A percentile compares a stretch with the other conserved stretches of the same genome.
These are phyloP conservation scores for Acidomyces sp. DNA, from an alignment of 495 filamentous ascomycete species.

Conservation along the genomic window DNA sequence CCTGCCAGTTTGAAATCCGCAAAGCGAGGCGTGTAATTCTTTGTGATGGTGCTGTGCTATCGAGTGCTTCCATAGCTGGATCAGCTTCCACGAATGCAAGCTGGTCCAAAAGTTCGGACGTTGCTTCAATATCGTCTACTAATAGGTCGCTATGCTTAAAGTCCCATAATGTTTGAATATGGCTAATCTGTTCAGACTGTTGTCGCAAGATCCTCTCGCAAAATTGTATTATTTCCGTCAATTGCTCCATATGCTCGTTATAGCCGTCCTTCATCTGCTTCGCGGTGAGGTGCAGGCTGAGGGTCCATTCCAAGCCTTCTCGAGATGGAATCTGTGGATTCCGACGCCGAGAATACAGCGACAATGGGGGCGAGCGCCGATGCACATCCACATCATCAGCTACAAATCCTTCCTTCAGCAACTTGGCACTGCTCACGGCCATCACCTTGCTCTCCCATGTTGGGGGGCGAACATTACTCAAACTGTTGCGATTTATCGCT, in stretches of 20 bases:
- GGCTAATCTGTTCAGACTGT: too few species aligned
- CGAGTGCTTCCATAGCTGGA: too few species aligned
- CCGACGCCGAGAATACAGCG: conserved; percentile 10
- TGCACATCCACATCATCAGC: conserved; percentile 4
- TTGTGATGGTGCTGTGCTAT: not conserved
- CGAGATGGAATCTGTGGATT: not conserved
- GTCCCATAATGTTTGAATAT: too few species aligned
- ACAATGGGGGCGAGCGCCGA: not conserved
- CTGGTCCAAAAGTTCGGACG: too few species aligned
- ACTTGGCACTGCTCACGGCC: conserved; percentile 3
- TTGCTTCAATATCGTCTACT: too few species aligned
- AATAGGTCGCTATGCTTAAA: too few species aligned
- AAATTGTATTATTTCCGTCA: too few species aligned
- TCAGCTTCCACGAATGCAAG: too few species aligned
- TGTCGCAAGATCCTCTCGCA: too few species aligned
- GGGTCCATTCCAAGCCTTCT: conserved; percentile 1
- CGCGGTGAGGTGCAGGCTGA: conserved; percentile 6
- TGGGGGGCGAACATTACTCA: not conserved
- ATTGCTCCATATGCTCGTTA: not conserved
- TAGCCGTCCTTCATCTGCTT: not conserved
- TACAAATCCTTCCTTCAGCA: conserved; percentile 2
- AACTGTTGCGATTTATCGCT: not conserved
- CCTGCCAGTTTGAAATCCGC: too few species aligned
- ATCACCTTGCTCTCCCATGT: conserved; percentile 13
- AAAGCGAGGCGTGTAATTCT: too few species aligned